Percentiles rank a stretch among this genome's conserved stretches.
Evolutionary conservation across 108 stramenopile genomes (phyloP).

Genomic region (Epithemia pelagica): DNA sequence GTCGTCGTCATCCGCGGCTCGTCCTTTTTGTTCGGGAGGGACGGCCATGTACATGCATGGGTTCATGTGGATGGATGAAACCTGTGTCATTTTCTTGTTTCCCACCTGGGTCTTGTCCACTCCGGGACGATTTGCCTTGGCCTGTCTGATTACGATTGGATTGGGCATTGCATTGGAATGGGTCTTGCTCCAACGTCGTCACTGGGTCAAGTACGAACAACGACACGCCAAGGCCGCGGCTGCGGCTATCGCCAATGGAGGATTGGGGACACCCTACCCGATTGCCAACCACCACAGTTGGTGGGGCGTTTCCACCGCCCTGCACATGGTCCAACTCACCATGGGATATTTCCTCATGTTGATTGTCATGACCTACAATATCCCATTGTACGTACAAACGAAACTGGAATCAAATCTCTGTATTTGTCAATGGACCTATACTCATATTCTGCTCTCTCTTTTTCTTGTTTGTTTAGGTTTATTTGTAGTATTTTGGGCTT

Average conservation of each 20-base stretch:
- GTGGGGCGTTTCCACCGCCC: slow-evolving; percentile 28
- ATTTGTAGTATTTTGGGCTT: not conserved
- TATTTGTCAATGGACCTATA: too few species aligned
- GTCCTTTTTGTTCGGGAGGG: slow-evolving; percentile 60
- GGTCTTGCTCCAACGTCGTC: slow-evolving; percentile 43
- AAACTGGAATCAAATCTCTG: too few species aligned
- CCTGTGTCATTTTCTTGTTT: slow-evolving; percentile 77
- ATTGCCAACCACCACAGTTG: not conserved
- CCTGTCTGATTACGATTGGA: slow-evolving; percentile 47
- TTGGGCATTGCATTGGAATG: slow-evolving; percentile 54
- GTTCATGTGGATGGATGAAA: slow-evolving; percentile 55
- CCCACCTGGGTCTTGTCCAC: slow-evolving; percentile 53
- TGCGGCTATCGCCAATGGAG: slow-evolving; percentile 16
- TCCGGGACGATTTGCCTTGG: slow-evolving; percentile 38
- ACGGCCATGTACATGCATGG: slow-evolving; percentile 87
- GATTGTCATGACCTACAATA: slow-evolving; percentile 70
- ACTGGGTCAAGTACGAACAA: slow-evolving; percentile 15
- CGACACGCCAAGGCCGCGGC: not conserved
- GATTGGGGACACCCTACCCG: not conserved
- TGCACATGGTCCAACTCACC: slow-evolving; percentile 67
- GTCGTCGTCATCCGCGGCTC: not conserved
- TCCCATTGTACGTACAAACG: slow-evolving; percentile 46
- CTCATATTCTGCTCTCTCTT: too few species aligned
- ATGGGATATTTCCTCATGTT: slow-evolving; percentile 83
- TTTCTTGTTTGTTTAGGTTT: not conserved